These are phyloP conservation scores for Cercis canadensis DNA, from an alignment of 306 rosid species.

Conservation along the genomic window DNA sequence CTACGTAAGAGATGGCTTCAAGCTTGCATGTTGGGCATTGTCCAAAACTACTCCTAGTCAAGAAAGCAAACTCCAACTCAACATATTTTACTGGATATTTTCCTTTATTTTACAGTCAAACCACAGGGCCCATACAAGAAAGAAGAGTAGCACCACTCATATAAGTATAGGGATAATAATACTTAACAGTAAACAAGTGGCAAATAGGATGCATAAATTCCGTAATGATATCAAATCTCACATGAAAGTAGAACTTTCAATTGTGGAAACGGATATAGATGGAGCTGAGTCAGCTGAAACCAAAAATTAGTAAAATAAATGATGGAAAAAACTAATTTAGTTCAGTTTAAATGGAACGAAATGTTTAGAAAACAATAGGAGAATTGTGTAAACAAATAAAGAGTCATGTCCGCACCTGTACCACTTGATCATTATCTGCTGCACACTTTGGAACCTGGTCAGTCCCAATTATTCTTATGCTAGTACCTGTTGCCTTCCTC, in stretches of 20 bases:
- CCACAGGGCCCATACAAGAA: neutral
- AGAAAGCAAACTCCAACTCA: slow-evolving; percentile 16
- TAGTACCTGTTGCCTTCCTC: slow-evolving; percentile 80
- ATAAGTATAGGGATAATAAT: neutral
- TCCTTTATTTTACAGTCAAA: neutral
- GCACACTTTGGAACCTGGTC: slow-evolving; percentile 90
- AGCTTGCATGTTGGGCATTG: neutral
- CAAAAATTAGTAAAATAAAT: slow-evolving; percentile 1
- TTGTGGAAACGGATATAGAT: neutral
- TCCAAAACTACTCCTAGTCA: neutral
- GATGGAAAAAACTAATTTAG: neutral
- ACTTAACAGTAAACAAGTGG: neutral
- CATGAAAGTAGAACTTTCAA: neutral
- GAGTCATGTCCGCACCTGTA: slow-evolving; percentile 63
- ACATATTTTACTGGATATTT: too few species aligned
- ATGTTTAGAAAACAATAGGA: too few species aligned
- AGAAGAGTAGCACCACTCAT: neutral
- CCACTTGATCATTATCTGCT: slow-evolving; percentile 70
- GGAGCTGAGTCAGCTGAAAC: neutral
- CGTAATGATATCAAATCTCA: slow-evolving; percentile 9
- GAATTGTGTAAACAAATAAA: slow-evolving; percentile 4
- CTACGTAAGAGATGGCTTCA: slow-evolving; percentile 13
- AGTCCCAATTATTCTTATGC: slow-evolving; percentile 69
- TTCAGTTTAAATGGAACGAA: too few species aligned
- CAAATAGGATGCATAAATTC: neutral